A percentile compares a stretch with the other conserved stretches of the same genome.
Conservation (phyloP, 192 early-diverging fungal genomes). For the Entophlyctis luteolus region DNA sequence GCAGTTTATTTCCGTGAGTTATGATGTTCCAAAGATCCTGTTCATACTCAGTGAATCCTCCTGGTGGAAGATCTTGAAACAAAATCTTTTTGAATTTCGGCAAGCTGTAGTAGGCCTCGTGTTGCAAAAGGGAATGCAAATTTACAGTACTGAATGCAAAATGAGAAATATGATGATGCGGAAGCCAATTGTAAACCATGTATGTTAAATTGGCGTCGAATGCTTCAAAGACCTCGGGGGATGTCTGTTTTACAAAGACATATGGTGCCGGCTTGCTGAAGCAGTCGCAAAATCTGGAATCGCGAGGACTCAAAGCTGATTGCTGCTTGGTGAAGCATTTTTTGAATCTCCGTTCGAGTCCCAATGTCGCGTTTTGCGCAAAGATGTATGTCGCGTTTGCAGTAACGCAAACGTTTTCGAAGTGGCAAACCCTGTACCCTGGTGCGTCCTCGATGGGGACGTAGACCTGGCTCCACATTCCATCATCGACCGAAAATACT, state of each 20-base stretch:
- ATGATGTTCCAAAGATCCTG: conserved; percentile 3
- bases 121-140: not conserved
- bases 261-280: not conserved
- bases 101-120: not conserved
- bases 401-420: not conserved
- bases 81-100: not conserved
- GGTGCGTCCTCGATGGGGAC: not conserved
- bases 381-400: not conserved
- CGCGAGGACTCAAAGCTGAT: not conserved
- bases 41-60: conserved; percentile 2
- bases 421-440: not conserved
- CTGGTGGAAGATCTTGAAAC: conserved; percentile 14
- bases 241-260: not conserved
- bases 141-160: conserved; percentile 15
- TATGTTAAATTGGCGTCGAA: not conserved
- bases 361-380: not conserved
- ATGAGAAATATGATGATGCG: conserved; percentile 10
- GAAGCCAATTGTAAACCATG: conserved; percentile 13
- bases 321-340: conserved; percentile 4
- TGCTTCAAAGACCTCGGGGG: not conserved
- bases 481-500: too few relatives aligned
- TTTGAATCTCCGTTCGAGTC: not conserved
- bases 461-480: not conserved
- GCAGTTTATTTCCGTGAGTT: not conserved
- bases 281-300: conserved; percentile 5